A percentile compares a stretch with the other conserved stretches of the same genome.
phyloP scores from a whole-genome alignment of 306 rosid genomes.

The Cajanus cajan region DNA sequence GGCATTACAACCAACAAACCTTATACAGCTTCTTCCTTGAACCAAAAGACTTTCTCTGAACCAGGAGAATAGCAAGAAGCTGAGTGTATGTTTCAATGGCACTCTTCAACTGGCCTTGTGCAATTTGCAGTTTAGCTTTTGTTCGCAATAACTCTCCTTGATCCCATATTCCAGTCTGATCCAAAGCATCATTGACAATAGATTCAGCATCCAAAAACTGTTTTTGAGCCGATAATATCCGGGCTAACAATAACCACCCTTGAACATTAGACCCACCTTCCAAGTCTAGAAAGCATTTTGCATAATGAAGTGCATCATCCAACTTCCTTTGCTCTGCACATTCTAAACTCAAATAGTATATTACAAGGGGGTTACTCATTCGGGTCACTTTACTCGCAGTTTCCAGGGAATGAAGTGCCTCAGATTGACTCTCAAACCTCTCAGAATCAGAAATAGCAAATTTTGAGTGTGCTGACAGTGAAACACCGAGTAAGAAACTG shows the following conservation, averaged over 20 bases:
- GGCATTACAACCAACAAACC: conserved; percentile 43
- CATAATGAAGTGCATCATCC: conserved; percentile 65
- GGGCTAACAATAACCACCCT: conserved; percentile 76
- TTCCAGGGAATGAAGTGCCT: conserved; percentile 67
- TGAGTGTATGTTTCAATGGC: conserved; percentile 68
- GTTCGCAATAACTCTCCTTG: conserved; percentile 78
- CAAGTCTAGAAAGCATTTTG: conserved; percentile 53
- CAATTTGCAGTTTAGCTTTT: conserved; percentile 81
- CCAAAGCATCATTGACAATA: conserved; percentile 73
- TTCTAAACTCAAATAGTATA: conserved; percentile 70
- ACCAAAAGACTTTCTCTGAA: conserved; percentile 71
- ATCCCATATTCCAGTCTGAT: conserved; percentile 90
- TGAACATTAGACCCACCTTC: conserved; percentile 69
- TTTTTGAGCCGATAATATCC: conserved; percentile 80
- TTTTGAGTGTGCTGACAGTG: conserved; percentile 69
- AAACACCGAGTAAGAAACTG: conserved; percentile 72
- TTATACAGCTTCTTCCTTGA: conserved; percentile 47
- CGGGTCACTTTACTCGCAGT: conserved; percentile 59
- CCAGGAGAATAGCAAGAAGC: conserved; percentile 78
- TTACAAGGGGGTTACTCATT: conserved; percentile 57
- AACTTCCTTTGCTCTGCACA: conserved; percentile 80
- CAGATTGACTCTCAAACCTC: conserved; percentile 54
- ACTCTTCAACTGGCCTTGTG: conserved; percentile 65
- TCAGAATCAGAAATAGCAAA: conserved; percentile 61
- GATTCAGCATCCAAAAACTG: conserved; percentile 69